Percentiles rank a stretch among this genome's conserved stretches.
phyloP scores from a whole-genome alignment of 2,329 filamentous ascomycete species.

The Neofusicoccum sp. region DNA sequence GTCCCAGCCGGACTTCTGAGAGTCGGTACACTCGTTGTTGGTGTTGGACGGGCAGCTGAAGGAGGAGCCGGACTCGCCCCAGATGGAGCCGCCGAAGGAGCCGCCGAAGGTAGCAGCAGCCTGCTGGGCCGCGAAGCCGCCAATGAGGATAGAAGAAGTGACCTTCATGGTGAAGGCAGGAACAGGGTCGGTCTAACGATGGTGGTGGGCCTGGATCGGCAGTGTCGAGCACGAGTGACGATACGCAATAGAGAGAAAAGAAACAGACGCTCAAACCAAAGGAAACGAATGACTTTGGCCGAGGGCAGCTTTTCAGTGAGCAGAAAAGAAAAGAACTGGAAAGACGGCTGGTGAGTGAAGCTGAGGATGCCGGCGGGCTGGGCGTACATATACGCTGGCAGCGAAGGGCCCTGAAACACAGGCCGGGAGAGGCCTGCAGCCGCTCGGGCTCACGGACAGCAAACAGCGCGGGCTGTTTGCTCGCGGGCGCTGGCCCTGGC shows the following conservation, averaged over 20 bases:
- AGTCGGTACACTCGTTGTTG: conserved; percentile 72
- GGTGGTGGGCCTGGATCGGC: conserved; percentile 24
- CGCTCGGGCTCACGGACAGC: neutral
- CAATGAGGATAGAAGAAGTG: conserved; percentile 42
- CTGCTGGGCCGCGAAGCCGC: conserved; percentile 48
- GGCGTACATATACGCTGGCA: conserved; percentile 7
- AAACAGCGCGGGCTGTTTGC: conserved; percentile 1
- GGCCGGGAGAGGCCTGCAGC: neutral
- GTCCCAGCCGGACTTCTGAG: conserved; percentile 69
- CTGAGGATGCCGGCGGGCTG: neutral
- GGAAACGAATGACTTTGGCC: conserved; percentile 39
- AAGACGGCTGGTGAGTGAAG: neutral
- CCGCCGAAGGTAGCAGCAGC: conserved; percentile 31
- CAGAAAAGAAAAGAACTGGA: conserved; percentile 5
- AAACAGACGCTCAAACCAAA: conserved; percentile 32
- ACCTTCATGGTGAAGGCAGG: conserved; percentile 43
- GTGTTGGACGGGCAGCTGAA: conserved; percentile 70
- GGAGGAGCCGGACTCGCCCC: conserved; percentile 49
- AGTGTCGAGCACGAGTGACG: conserved; percentile 19
- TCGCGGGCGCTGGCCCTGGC: neutral
- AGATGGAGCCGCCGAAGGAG: conserved; percentile 30
- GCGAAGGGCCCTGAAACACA: neutral
- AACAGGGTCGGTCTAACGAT: conserved; percentile 16
- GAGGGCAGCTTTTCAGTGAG: conserved; percentile 8
- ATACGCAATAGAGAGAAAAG: conserved; percentile 21